Evolutionary conservation across 768 basidiomycete genomes (phyloP).

Genomic region (Leccinum longicurvipes): DNA sequence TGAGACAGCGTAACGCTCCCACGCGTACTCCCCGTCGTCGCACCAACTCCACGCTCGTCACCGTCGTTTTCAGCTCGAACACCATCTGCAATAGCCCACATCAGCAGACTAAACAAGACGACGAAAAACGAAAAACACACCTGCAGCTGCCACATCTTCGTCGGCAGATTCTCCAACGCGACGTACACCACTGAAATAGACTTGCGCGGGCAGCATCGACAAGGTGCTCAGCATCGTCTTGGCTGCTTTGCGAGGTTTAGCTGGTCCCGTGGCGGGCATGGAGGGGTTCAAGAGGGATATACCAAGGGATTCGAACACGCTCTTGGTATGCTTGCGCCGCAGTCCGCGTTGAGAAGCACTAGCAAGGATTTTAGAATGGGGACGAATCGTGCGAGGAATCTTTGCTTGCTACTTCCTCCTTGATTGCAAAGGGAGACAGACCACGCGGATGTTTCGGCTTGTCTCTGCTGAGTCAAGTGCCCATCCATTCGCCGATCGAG

Average conservation of each 20-base stretch:
- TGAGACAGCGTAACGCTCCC: no score
- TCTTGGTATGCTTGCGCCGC: slow-evolving; percentile 49
- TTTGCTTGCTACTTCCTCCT: slow-evolving; percentile 20
- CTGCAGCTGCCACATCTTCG: slow-evolving; percentile 91
- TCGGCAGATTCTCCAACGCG: no score
- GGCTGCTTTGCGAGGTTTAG: slow-evolving; percentile 22
- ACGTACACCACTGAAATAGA: slow-evolving; percentile 89
- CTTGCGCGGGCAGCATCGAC: slow-evolving; percentile 9
- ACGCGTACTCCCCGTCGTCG: slow-evolving; percentile 12
- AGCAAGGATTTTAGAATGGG: slow-evolving; percentile 13
- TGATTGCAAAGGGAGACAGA: no score
- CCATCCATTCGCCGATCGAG: no score
- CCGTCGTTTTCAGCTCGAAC: slow-evolving; percentile 48
- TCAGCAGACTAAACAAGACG: background rate
- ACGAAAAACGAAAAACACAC: slow-evolving; percentile 36
- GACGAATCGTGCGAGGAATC: slow-evolving; percentile 27
- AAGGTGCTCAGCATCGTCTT: no score
- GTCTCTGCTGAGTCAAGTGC: slow-evolving; percentile 65
- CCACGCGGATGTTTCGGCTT: slow-evolving; percentile 31
- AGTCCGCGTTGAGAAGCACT: slow-evolving; percentile 11
- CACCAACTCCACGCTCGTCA: slow-evolving; percentile 53
- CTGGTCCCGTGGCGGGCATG: slow-evolving; percentile 23
- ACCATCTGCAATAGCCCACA: slow-evolving; percentile 51
- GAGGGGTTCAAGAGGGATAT: slow-evolving; percentile 62
- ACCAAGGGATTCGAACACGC: slow-evolving; percentile 70